These are phyloP conservation scores for Podospora tetraspora DNA, from an alignment of 495 filamentous ascomycete genomes.

Conservation along the genomic window DNA sequence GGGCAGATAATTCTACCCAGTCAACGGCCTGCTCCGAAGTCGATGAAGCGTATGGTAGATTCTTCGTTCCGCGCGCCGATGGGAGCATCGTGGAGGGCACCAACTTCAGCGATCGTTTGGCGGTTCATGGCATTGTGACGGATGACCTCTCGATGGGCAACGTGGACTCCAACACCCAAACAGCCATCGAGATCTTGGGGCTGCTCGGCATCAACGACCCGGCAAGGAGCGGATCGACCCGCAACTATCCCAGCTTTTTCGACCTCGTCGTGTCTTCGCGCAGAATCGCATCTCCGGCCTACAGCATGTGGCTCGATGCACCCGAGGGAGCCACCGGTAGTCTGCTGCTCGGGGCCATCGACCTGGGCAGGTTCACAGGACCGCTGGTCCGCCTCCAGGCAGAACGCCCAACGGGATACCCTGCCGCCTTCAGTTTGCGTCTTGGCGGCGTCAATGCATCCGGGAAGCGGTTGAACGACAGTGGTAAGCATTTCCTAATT, in stretches of 20 bases:
- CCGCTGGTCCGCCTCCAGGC: constrained; percentile 55
- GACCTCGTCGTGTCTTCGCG: constrained; percentile 58
- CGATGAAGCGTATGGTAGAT: background rate
- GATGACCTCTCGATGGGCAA: constrained; percentile 67
- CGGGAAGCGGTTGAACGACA: constrained; percentile 25
- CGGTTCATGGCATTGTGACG: constrained; percentile 55
- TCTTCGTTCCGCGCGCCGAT: constrained; percentile 40
- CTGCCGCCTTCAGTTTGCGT: constrained; percentile 57
- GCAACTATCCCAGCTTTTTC: constrained; percentile 61
- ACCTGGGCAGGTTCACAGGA: constrained; percentile 68
- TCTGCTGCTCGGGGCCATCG: constrained; percentile 78
- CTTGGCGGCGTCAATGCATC: constrained; percentile 44
- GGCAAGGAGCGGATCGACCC: background rate
- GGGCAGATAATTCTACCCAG: background rate
- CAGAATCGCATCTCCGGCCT: constrained; percentile 65
- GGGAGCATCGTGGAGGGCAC: constrained; percentile 57
- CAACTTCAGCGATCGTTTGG: constrained; percentile 65
- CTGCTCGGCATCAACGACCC: constrained; percentile 57
- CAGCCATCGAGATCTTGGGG: constrained; percentile 64
- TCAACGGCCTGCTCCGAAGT: background rate
- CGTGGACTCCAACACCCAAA: constrained; percentile 49
- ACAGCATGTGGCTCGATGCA: constrained; percentile 76
- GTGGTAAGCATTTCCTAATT: too few species aligned
- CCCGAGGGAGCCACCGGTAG: constrained; percentile 56
- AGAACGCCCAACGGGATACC: constrained; percentile 26